Base-by-base conservation (phyloP, 2,329 filamentous ascomycete genomes). In the Calycina marina region DNA sequence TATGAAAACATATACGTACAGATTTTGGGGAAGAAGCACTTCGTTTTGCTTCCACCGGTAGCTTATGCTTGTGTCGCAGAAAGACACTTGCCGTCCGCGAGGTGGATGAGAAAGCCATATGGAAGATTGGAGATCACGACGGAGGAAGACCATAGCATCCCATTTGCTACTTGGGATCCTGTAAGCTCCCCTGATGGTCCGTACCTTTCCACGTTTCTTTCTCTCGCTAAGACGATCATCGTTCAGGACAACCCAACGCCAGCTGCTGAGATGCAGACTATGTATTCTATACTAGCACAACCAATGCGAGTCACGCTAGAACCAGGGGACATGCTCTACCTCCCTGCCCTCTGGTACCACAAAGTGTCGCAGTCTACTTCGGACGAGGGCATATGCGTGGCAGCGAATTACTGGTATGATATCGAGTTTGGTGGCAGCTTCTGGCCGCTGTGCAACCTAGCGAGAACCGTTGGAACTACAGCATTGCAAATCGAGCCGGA, bases 1-100 rank as follows among this genome's bases (percentile, higher is more conserved):
- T 88, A 86, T 53, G 81, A 90, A 53, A 90, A 90, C 51, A 65
- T 90, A 0, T 90, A 86, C 52, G 77, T 83, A 1, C 81, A 88
- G 47, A 55, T 88, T 10, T 53, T 72, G 1, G 83, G 82, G 0
- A 57, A 59, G 35, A 90, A 90, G 51, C 72, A 80, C 43, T 90
- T 90, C 44, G 66, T 75, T 0, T 60, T 90, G 1, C 55, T 90
- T 1, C 77, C 82, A n/a, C 74, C 81, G 0, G 53, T 78, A 1
- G 79, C 72, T 40, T 68, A 75, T 42, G 63, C 77, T 1, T 79
- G 75, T 39, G 72, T 85, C 26, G 71, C 72, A 37, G 82, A 88
- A 57, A 57, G 57, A 41, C 44, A 49, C 0, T 57, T 86, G 4
- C 46, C 20, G 16, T 22, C 18, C 47, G 3, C 61, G 66, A 1